phyloP scores from a whole-genome alignment of 768 basidiomycete species.

The Boletus reticuloceps region DNA sequence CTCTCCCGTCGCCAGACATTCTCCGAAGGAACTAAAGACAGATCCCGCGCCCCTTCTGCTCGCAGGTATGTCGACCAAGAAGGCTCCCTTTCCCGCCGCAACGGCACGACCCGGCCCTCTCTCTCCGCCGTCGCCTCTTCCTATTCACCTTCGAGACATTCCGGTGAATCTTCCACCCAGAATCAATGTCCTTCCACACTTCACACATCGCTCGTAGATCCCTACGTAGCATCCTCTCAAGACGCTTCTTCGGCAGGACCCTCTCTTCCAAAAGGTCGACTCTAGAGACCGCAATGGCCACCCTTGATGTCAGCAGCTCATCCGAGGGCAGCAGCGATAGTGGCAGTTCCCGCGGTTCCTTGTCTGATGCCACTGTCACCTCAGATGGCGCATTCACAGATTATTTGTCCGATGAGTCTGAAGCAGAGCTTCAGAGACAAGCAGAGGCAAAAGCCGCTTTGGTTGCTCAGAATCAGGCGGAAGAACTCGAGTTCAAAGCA shows the following conservation, averaged over 20 bases:
- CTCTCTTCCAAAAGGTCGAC: slow-evolving; percentile 29
- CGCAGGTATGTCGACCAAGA: slow-evolving; percentile 61
- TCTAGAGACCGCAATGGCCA: slow-evolving; percentile 39
- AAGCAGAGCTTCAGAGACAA: slow-evolving; percentile 82
- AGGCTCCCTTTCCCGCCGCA: slow-evolving; percentile 43
- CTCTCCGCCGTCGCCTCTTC: slow-evolving; percentile 40
- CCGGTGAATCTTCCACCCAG: slow-evolving; percentile 18
- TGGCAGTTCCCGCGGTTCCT: slow-evolving; percentile 46
- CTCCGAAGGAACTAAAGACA: slow-evolving; percentile 52
- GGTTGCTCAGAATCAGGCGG: slow-evolving; percentile 74
- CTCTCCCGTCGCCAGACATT: slow-evolving; percentile 49
- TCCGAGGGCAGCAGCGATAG: slow-evolving; percentile 63
- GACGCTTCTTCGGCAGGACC: slow-evolving; percentile 35
- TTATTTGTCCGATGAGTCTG: slow-evolving; percentile 91
- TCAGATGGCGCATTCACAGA: slow-evolving; percentile 89
- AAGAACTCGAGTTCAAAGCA: slow-evolving; percentile 79
- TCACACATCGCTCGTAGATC: slow-evolving; percentile 23
- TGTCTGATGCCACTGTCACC: slow-evolving; percentile 74
- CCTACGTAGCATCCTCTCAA: slow-evolving; percentile 22
- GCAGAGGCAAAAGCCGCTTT: slow-evolving; percentile 78
- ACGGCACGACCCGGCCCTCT: slow-evolving; percentile 45
- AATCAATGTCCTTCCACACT: slow-evolving; percentile 17
- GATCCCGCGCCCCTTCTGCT: slow-evolving; percentile 58
- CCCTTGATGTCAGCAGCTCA: slow-evolving; percentile 39
- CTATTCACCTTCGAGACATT: slow-evolving; percentile 22